Evolutionary conservation across 164 flowering plant genomes (phyloP), one percentile per base, ranked within the genome.

Genomic region (Paratinospora sagittata): DNA sequence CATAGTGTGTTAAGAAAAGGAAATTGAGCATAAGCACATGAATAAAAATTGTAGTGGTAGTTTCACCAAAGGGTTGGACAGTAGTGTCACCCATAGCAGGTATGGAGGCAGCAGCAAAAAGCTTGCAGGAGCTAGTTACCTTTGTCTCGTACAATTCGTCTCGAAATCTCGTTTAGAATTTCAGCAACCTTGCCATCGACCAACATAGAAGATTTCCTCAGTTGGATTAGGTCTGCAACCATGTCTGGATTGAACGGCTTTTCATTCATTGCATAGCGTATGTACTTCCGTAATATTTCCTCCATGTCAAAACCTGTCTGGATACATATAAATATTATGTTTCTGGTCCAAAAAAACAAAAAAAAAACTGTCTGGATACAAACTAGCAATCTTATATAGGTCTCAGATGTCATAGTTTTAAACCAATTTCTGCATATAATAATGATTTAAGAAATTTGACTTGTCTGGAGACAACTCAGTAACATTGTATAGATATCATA

Each of bases 291-390:
- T 81, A 95, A 74, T 72, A 92, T 77, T 63, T 91, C 97, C 74
- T 85, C 93, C 88, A 85, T 80, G 78, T 74, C 71, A 81, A 91
- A 95, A 61, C 88, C 98, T 86, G 98, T 90, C 98, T 92, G 92
- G 78, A 87, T 60, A 77, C 14, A 24, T 30, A 30, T 30, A 30
- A 30, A 30, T 4, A 30, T 30, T 30, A 30, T 4, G 4, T 30
- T 30, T 30, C 34, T 30, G 34, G 34, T 30, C 34, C 3, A 30
- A 30, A 30, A 30, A 30, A 30, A 30, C 4, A 30, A 30, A 30
- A 30, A 30, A 30, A 30, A n/a, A n/a, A n/a, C n/a, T n/a, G n/a
- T n/a, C n/a, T n/a, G n/a, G n/a, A n/a, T n/a, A n/a, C n/a, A n/a
- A n/a, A n/a, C n/a, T n/a, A n/a, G n/a, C n/a, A n/a, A n/a, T n/a